A percentile compares a stretch with the other conserved stretches of the same genome.
These are phyloP conservation scores for Dispira simplex DNA, from an alignment of 192 early-diverging fungal species.

Conservation along the genomic window DNA sequence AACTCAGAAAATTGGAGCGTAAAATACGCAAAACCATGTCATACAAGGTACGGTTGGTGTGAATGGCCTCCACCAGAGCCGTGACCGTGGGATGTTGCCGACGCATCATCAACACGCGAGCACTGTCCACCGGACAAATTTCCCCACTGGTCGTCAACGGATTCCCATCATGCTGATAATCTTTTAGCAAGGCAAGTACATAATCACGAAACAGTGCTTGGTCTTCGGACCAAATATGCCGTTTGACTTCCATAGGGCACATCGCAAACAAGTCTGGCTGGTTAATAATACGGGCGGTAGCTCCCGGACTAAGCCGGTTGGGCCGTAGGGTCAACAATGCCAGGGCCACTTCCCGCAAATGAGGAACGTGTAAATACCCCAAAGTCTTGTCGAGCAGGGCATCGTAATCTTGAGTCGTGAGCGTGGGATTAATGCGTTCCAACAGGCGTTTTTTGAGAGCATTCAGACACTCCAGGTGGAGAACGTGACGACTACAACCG, in stretches of 20 bases:
- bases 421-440: conserved; percentile 16
- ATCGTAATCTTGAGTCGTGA: conserved; percentile 19
- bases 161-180: conserved; percentile 19
- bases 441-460: conserved; percentile 28
- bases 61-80: conserved; percentile 17
- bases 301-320: conserved; percentile 19
- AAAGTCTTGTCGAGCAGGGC: conserved; percentile 24
- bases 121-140: conserved; percentile 14
- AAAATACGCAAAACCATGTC: conserved; percentile 19
- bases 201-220: conserved; percentile 21
- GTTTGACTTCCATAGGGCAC: conserved; percentile 24
- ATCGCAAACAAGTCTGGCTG: conserved; percentile 17
- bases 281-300: conserved; percentile 14
- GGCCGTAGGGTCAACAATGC: conserved; percentile 29
- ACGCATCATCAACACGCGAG: conserved; percentile 15
- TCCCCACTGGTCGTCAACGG: conserved; percentile 15
- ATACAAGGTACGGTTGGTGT: conserved; percentile 18
- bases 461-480: conserved; percentile 30
- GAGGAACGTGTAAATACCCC: conserved; percentile 28
- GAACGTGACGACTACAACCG: conserved; percentile 24
- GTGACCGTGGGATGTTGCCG: conserved; percentile 23
- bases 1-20: conserved; percentile 18
- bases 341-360: conserved; percentile 33
- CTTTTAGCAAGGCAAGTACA: conserved; percentile 17
- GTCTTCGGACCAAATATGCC: conserved; percentile 27